phyloP scores from a whole-genome alignment of 257 asterid genomes.

The Plantago elongata region DNA sequence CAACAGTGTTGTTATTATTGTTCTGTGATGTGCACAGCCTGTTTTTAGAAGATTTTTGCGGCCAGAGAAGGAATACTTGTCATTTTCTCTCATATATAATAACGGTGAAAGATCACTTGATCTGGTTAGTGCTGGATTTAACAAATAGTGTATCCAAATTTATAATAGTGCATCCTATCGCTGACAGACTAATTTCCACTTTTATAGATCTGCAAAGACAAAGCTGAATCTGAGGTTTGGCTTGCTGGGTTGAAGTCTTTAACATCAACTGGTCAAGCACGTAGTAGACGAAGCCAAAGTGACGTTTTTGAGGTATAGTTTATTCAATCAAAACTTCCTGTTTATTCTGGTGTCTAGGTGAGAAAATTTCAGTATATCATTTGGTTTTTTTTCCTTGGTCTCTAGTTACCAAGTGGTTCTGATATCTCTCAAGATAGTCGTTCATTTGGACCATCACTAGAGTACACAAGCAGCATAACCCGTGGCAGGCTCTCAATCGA shows the following conservation, averaged over 20 bases:
- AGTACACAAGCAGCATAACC: conserved; percentile 38
- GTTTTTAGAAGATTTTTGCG: conserved; percentile 88
- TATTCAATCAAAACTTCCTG: conserved; percentile 9
- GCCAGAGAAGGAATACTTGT: conserved; percentile 93
- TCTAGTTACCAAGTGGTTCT: conserved; percentile 53
- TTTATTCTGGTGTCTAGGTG: conserved; percentile 1
- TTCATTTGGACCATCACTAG: conserved; percentile 50
- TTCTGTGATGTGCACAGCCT: conserved; percentile 51
- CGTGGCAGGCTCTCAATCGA: conserved; percentile 55
- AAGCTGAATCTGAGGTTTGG: conserved; percentile 87
- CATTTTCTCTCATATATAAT: conserved; percentile 82
- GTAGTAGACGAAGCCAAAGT: conserved; percentile 72
- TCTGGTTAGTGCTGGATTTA: conserved; percentile 51
- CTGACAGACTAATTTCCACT: conserved; percentile 8
- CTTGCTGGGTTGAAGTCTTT: conserved; percentile 75
- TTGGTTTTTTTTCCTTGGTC: background rate
- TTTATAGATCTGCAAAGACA: conserved; percentile 85
- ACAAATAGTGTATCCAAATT: background rate
- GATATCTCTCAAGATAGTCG: conserved; percentile 43
- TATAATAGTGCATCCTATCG: background rate
- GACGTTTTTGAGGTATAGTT: conserved; percentile 66
- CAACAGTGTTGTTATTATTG: conserved; percentile 4
- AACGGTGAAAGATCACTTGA: conserved; percentile 94
- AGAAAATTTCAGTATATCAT: background rate
- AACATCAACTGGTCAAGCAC: conserved; percentile 55